Base-by-base conservation (phyloP, 345 rosid species). In the Rhodomyrtus tomentosa region DNA sequence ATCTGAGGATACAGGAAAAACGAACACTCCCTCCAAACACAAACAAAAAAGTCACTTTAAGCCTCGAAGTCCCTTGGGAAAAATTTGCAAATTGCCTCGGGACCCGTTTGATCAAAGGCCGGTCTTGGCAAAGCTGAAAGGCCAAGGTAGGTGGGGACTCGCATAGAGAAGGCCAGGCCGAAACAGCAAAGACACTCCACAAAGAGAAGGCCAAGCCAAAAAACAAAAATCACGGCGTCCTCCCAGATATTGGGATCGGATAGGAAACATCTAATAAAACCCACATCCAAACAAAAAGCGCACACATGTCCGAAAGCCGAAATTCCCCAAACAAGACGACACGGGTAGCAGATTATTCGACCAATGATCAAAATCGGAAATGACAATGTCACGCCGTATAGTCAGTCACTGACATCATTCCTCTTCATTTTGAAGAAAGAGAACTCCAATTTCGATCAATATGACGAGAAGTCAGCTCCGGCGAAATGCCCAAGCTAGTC, bases 191-290 rank as follows among this genome's bases (percentile, higher is more conserved):
- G 51, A 50, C 38, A 32, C 54, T 32, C 68, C 6, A 54, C 80
- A 82, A 40, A 27, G 50, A 79, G 51, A 84, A 83, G 86, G 82
- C 81, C 53, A 84, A 84, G 86, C 62, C 86, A 50, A 62, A 80
- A 53, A 83, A 53, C 25, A 49, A 80, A 45, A 82, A 42, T 27
- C 73, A 54, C 16, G 50, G 76, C 76, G 6, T 68, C 76, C 76
- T 32, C 76, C 76, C 76, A 68, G 45, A 5, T 32, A 68, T 32
- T 42, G 45, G 76, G 45, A 68, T 38, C 25, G 25, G 73, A 50
- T 29, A 36, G 72, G 82, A 21, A 50, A 55, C 58, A 24, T 49
- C 18, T 49, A 84, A 51, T 12, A 0, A 32, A 32, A 32, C 42
- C 76, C 45, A 68, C 42, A 10, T 32, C 76, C 76, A 32, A 32